Conservation (phyloP, 768 basidiomycete genomes). For the Hericium alpestre region DNA sequence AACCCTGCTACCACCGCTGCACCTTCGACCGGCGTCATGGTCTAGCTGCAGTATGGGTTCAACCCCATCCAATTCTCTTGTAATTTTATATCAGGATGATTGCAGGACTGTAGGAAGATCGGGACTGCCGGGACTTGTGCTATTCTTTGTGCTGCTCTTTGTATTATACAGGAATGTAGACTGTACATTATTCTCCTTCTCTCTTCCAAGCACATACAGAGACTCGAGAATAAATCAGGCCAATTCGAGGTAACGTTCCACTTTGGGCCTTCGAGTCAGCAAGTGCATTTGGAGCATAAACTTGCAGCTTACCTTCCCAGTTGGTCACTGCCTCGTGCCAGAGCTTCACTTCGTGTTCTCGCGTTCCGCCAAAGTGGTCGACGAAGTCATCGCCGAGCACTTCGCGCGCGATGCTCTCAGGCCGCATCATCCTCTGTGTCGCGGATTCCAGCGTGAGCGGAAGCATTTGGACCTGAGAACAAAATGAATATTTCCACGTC, state of each 20-base stretch:
- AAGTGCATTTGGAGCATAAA: neutral
- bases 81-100: too few relatives aligned
- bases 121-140: too few relatives aligned
- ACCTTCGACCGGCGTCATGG: too few relatives aligned
- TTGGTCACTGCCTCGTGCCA: constrained; percentile 88
- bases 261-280: constrained; percentile 25
- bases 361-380: constrained; percentile 91
- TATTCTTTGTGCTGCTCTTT: too few relatives aligned
- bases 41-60: too few relatives aligned
- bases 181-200: too few relatives aligned
- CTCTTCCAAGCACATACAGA: too few relatives aligned
- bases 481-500: constrained; percentile 9
- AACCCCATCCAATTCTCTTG: too few relatives aligned
- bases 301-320: constrained; percentile 71
- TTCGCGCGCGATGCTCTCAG: constrained; percentile 75
- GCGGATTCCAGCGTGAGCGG: constrained; percentile 74
- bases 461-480: constrained; percentile 55
- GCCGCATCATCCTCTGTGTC: constrained; percentile 67
- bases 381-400: constrained; percentile 85
- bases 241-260: constrained; percentile 80
- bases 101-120: too few relatives aligned
- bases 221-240: constrained; percentile 28
- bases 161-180: too few relatives aligned
- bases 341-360: constrained; percentile 77
- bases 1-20: too few relatives aligned